Base-by-base conservation (phyloP, 2,329 filamentous ascomycete species). In the Juglanconis juglandina region DNA sequence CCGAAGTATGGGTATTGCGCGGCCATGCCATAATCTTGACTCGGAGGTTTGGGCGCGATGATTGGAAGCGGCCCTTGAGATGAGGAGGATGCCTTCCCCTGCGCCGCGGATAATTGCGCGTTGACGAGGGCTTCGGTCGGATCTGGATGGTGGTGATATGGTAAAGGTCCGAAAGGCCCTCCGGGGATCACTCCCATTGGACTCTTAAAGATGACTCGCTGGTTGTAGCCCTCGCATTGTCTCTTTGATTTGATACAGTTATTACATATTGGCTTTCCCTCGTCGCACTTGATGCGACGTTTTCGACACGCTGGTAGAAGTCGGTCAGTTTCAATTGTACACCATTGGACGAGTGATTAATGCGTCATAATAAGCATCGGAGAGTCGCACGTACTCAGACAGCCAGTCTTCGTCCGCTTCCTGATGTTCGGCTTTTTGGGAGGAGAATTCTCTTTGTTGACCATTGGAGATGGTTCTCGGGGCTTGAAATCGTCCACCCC, bases 231-330 rank as follows among this genome's bases (percentile, higher is more conserved):
- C 73, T 95, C 90, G 72, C 91, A 96, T 66, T 87, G 81, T 13
- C 91, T 84, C 74, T 93, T 94, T 17, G 90, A 94, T 70, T 94
- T 95, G 76, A 90, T 86, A 75, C 91, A 96, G 70, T 96, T 96
- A 69, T 83, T 87, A 75, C 91, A 95, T 34, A 83, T 89, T 33
- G 91, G 91, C 53, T 89, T 85, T 68, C 92, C 91, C 73, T 98
- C 95, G 64, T 95, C 95, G 74, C 95, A 99, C 76, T 98, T 99
- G 75, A 99, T 98, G 64, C 95, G 90, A 56, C 95, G 88, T 76
- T 91, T 94, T 65, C 95, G 89, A 76, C 95, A 99, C 60, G 95
- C 90, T 93, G 49, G 62, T 59, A 50, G 71, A 50, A 63, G 53
- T 60, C 52, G 68, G 56, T 62, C 35, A 63, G 58, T 11, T 34